These are phyloP conservation scores for Naganishia sp. DNA, from an alignment of 1,284 basidiomycete species.

Conservation along the genomic window DNA sequence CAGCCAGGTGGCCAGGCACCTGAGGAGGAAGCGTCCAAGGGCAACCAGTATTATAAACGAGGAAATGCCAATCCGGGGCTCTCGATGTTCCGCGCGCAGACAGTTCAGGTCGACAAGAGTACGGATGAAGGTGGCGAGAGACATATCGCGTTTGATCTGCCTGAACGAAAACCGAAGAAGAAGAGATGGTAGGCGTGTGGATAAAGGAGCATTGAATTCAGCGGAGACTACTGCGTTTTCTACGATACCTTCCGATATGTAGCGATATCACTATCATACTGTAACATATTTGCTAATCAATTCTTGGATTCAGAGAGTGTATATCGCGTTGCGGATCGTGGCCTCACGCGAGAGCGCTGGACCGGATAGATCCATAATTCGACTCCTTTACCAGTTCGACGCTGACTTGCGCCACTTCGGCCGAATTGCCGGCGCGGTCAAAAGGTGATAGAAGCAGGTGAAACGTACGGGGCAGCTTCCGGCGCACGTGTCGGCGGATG, in stretches of 20 bases:
- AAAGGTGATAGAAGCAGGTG: too few species aligned
- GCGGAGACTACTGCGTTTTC: neutral
- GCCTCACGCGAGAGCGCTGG: too few species aligned
- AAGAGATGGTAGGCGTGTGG: conserved; percentile 2
- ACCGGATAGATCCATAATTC: neutral
- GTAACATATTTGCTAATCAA: neutral
- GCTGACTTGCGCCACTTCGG: neutral
- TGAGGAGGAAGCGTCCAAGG: conserved; percentile 14
- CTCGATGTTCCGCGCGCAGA: conserved; percentile 43
- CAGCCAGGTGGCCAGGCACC: conserved; percentile 35
- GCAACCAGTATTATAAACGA: conserved; percentile 20
- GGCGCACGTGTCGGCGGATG: too few species aligned
- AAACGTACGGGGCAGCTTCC: too few species aligned
- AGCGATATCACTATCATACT: conserved; percentile 7
- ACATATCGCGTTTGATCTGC: conserved; percentile 40
- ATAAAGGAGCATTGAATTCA: neutral
- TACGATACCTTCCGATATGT: conserved; percentile 3
- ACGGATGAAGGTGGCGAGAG: conserved; percentile 28
- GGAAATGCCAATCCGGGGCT: conserved; percentile 3
- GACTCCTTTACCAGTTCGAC: neutral
- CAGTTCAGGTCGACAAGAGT: conserved; percentile 36
- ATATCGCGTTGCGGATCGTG: too few species aligned
- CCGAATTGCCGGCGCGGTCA: too few species aligned
- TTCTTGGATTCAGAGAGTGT: too few species aligned
- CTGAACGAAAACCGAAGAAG: conserved; percentile 21